phyloP scores from a whole-genome alignment of 2,329 filamentous ascomycete genomes.

The Apiospora pterosperma region DNA sequence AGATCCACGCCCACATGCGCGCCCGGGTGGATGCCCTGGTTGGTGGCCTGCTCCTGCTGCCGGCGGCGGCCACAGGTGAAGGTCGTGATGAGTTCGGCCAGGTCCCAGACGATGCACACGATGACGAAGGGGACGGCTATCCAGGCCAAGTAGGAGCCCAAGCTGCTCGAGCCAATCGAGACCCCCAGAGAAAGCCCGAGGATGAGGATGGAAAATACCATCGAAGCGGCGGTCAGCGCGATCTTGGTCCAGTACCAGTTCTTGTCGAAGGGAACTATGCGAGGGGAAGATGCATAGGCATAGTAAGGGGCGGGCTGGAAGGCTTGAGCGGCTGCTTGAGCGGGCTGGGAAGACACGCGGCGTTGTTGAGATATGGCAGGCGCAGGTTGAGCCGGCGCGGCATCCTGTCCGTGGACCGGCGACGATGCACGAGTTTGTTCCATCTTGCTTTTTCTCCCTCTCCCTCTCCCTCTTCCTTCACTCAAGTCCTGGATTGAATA shows the following conservation, averaged over 20 bases:
- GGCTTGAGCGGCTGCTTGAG: not conserved
- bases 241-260: conserved; percentile 10
- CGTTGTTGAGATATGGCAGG: not conserved
- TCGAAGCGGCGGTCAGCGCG: not conserved
- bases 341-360: not conserved
- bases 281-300: not conserved
- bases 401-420: not conserved
- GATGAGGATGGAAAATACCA: conserved; percentile 8
- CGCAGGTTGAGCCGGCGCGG: not conserved
- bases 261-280: conserved; percentile 10
- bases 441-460: not conserved
- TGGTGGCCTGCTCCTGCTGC: not conserved
- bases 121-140: conserved; percentile 4
- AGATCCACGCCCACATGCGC: conserved; percentile 11
- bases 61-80: conserved; percentile 6
- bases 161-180: not conserved
- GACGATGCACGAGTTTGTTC: not conserved
- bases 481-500: not conserved
- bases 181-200: conserved; percentile 1
- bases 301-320: not conserved
- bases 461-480: not conserved
- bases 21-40: conserved; percentile 9
- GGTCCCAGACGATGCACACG: conserved; percentile 5
- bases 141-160: not conserved
- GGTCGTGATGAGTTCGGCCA: conserved; percentile 9